These are phyloP conservation scores for Ophiostoma fasciatum DNA, from an alignment of 2,329 filamentous ascomycete species.

Conservation along the genomic window DNA sequence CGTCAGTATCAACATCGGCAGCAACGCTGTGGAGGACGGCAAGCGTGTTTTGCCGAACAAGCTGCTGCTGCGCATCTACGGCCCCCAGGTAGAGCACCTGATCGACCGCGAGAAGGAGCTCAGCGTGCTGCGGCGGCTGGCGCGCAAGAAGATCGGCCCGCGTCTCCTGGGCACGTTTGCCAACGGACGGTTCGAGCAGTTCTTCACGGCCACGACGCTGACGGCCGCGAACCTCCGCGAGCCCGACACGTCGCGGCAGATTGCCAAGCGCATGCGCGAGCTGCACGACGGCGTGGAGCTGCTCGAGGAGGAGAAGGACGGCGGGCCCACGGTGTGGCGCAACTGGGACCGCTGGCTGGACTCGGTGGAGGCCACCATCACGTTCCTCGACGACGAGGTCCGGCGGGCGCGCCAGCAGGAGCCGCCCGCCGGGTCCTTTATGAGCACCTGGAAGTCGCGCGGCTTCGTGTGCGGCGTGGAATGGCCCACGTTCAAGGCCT, in stretches of 20 bases:
- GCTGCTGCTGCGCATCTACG: slow-evolving; percentile 80
- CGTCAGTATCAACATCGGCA: too few species aligned
- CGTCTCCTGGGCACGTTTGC: slow-evolving; percentile 80
- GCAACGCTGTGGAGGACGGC: not conserved
- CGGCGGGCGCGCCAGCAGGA: slow-evolving; percentile 19
- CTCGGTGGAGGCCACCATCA: slow-evolving; percentile 45
- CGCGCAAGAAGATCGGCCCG: slow-evolving; percentile 85
- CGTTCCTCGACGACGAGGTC: slow-evolving; percentile 44
- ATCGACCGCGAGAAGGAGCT: slow-evolving; percentile 90
- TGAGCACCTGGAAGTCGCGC: slow-evolving; percentile 46
- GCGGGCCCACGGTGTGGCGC: slow-evolving; percentile 69
- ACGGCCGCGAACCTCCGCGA: slow-evolving; percentile 63
- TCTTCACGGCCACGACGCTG: slow-evolving; percentile 70
- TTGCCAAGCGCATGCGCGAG: slow-evolving; percentile 95
- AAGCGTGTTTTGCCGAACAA: slow-evolving; percentile 35
- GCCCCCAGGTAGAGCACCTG: slow-evolving; percentile 85
- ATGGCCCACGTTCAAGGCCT: slow-evolving; percentile 63
- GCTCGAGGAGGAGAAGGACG: slow-evolving; percentile 59
- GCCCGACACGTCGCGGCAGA: slow-evolving; percentile 74
- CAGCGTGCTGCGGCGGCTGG: slow-evolving; percentile 69
- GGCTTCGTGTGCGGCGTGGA: slow-evolving; percentile 73
- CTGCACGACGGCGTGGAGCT: slow-evolving; percentile 88
- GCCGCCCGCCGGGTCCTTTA: slow-evolving; percentile 8
- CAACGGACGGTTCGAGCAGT: slow-evolving; percentile 94
- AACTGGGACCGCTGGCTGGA: slow-evolving; percentile 92